Evolutionary conservation across 306 rosid species (phyloP), one percentile per base, ranked within the genome.

Genomic region (Psophocarpus tetragonolobus): DNA sequence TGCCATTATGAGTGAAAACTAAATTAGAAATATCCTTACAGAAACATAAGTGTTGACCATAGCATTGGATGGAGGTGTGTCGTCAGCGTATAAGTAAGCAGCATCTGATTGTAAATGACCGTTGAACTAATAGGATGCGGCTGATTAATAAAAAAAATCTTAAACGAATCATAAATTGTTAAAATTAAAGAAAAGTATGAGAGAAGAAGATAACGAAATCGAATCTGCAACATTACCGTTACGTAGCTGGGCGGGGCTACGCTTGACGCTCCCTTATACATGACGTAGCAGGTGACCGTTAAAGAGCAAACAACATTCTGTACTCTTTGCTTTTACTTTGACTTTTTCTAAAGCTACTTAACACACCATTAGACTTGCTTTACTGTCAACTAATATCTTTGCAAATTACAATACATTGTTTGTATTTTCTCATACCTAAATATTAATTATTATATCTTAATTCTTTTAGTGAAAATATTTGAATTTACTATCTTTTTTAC

Each of bases 201-300:
- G 26, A 24, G 30, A 10, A 10, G 9, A 53, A 23, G 8, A 1
- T 9, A 24, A 57, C 12, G 45, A 44, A 62, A 29, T 75, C 62
- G 32, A 62, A 61, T 74, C 18, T 38, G 4, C 5, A 29, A 8
- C 2, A 11, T 26, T 14, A 26, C 18, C 60, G 45, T 5, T 71
- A 20, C 0, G 8, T 60, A n/a, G n/a, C n/a, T n/a, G n/a, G n/a
- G 66, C 8, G 0, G 4, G 8, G 36, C 38, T 27, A 13, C 53
- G n/a, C n/a, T n/a, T n/a, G n/a, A 23, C 36, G 77, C 66, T 72
- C 38, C 53, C 76, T 0, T 14, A 14, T 6, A 18, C 44, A 17
- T 21, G 65, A 76, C 73, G 51, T 48, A 32, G 14, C 80, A 62
- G 6, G 38, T 54, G 54, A 64, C 74, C 74, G 64, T 75, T 75